Conservation (phyloP, 1,284 basidiomycete genomes). For the Cystobasidium pallidum region DNA sequence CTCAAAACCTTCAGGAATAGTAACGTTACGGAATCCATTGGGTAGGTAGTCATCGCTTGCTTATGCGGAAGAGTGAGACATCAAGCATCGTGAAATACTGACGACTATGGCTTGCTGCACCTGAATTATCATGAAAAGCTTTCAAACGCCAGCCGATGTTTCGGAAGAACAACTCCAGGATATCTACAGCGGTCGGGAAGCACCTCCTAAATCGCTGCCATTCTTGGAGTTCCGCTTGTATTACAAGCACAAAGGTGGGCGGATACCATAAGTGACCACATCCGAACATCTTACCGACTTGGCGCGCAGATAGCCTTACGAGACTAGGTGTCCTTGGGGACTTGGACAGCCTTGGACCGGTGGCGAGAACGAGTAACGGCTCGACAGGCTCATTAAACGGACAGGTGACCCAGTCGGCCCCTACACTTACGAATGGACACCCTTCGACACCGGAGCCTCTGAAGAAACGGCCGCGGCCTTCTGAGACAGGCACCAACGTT, state of each 20-base stretch:
- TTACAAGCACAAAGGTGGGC: conserved; percentile 27
- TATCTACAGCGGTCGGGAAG: conserved; percentile 25
- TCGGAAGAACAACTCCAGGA: conserved; percentile 1
- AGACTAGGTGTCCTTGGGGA: neutral
- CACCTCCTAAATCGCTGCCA: conserved; percentile 17
- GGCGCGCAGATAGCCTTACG: neutral
- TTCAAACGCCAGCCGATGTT: conserved; percentile 2
- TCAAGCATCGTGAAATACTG: neutral
- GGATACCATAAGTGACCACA: neutral
- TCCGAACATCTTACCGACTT: neutral
- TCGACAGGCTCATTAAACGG: neutral
- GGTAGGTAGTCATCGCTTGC: conserved; percentile 13
- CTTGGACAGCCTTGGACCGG: neutral
- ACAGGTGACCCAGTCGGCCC: neutral
- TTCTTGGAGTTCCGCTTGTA: conserved; percentile 37
- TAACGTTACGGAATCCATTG: conserved; percentile 18
- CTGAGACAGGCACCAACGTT: neutral
- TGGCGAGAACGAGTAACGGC: neutral
- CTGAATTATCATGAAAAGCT: neutral
- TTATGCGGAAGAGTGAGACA: too few species aligned
- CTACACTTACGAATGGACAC: neutral
- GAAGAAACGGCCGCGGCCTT: neutral
- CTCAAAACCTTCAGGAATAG: neutral
- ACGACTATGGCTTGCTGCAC: neutral
- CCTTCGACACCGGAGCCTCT: too few species aligned